A percentile compares a stretch with the other conserved stretches of the same genome.
Evolutionary conservation across 1,139 yeast species (phyloP).

Genomic region (Diutina neorugosa): DNA sequence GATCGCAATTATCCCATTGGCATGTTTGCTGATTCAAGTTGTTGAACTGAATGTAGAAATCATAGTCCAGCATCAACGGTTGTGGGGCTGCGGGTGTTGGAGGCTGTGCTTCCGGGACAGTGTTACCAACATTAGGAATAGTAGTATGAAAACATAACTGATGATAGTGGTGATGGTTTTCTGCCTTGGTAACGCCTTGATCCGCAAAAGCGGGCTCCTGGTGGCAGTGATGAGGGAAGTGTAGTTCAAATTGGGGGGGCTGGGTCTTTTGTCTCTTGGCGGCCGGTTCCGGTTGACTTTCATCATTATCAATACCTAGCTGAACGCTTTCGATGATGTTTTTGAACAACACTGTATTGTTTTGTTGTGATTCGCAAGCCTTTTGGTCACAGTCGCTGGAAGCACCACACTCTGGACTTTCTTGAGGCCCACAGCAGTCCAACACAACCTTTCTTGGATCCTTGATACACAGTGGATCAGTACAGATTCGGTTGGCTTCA

Average conservation of each 20-base stretch:
- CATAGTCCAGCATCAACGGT: conserved; percentile 18
- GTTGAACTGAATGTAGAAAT: conserved; percentile 31
- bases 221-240: conserved; percentile 31
- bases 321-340: conserved; percentile 24
- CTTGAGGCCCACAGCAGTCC: neutral
- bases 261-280: neutral
- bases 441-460: neutral
- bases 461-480: conserved; percentile 1
- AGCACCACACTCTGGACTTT: neutral
- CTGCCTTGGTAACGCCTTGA: neutral
- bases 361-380: conserved; percentile 18
- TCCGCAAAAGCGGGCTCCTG: conserved; percentile 8
- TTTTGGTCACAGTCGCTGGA: conserved; percentile 7
- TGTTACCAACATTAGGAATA: conserved; percentile 16
- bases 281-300: neutral
- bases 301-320: conserved; percentile 5
- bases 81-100: conserved; percentile 6
- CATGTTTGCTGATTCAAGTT: neutral
- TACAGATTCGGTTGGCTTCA: neutral
- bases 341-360: conserved; percentile 20
- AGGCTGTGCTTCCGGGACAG: conserved; percentile 5
- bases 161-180: conserved; percentile 18
- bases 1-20: conserved; percentile 1
- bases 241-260: conserved; percentile 11
- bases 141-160: conserved; percentile 37